Percentiles rank a stretch among this genome's conserved stretches.
These are phyloP conservation scores for Castanea crenata DNA, from an alignment of 306 rosid genomes.

Conservation along the genomic window DNA sequence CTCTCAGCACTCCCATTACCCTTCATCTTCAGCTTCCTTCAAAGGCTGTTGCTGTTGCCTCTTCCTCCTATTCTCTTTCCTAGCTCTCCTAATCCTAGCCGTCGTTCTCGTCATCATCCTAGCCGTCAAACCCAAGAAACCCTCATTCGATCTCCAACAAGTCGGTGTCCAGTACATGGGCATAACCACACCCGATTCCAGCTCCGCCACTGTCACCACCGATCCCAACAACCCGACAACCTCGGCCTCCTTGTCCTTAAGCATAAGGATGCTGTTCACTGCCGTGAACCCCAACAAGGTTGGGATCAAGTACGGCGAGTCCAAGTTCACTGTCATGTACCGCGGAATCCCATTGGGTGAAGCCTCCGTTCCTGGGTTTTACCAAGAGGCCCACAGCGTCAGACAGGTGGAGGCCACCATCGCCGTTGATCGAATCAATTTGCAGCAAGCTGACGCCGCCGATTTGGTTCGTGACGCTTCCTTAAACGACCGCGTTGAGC, in stretches of 20 bases:
- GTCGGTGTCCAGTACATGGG: constrained; percentile 88
- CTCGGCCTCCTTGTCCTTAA: constrained; percentile 68
- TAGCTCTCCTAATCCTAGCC: constrained; percentile 73
- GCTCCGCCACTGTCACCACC: constrained; percentile 15
- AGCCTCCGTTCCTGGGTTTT: constrained; percentile 82
- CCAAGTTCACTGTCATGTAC: constrained; percentile 93
- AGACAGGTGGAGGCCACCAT: constrained; percentile 70
- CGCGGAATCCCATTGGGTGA: constrained; percentile 84
- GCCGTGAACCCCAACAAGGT: constrained; percentile 92
- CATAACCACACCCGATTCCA: constrained; percentile 44
- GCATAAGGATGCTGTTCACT: constrained; percentile 63
- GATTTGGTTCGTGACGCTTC: constrained; percentile 80
- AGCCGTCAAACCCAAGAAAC: constrained; percentile 88
- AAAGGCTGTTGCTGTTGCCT: constrained; percentile 95
- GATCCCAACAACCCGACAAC: constrained; percentile 22
- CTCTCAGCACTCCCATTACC: constrained; percentile 10
- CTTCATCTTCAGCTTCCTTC: constrained; percentile 58
- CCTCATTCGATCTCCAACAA: constrained; percentile 90
- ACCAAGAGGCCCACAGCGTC: constrained; percentile 69
- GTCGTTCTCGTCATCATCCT: constrained; percentile 67
- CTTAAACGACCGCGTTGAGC: constrained; percentile 83
- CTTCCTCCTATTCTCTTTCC: constrained; percentile 78
- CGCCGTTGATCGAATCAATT: constrained; percentile 71
- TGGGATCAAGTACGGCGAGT: constrained; percentile 89
- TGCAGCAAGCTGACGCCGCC: constrained; percentile 83